Evolutionary conservation across 768 basidiomycete species (phyloP), one percentile per base, ranked within the genome.

Genomic region (Coprinopsis sp.): DNA sequence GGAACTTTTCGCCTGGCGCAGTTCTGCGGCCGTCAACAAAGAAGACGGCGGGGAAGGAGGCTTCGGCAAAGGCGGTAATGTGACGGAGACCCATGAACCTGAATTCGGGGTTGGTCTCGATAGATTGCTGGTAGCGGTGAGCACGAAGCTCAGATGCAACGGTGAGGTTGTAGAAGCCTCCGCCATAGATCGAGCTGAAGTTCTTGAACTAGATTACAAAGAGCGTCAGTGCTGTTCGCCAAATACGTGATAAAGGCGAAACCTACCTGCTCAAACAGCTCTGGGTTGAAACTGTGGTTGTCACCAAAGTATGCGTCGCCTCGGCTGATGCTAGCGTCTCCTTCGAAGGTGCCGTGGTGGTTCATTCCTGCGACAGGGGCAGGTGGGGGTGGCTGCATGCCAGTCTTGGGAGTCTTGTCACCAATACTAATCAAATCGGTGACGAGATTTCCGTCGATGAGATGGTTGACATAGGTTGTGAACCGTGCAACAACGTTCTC

Each of bases 241-340:
- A 5, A 22, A 21, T 29, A 11, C 2, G n/a, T 12, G 19, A 14
- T 6, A 19, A 3, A 33, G 22, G 19, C 7, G 33, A 16, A 21
- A 25, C 51, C 18, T 33, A 58, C 53, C 41, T 55, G 37, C 12
- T 56, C 46, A 42, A 58, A 58, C 1, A 56, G 49, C 1, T 51
- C 54, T 40, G 54, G 52, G 33, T 58, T 58, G 46, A 58, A 58
- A 34, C 52, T 54, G 38, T 52, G 48, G 29, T 56, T 54, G 29
- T 55, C 57, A 3, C 54, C 57, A 19, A 53, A 55, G 42, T 39
- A 47, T 19, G 44, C 39, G 28, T 55, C 54, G 7, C 24, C 52
- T 51, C 46, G 47, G 21, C 44, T 53, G 38, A 47, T 36, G 25
- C 44, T 50, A 8, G 34, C 33, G 29, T 50, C 34, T 8, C 52